A percentile compares a stretch with the other conserved stretches of the same genome.
These are phyloP conservation scores for Schoenoplectus triqueter DNA, from an alignment of 202 grass and related monocot genomes.

Conservation along the genomic window DNA sequence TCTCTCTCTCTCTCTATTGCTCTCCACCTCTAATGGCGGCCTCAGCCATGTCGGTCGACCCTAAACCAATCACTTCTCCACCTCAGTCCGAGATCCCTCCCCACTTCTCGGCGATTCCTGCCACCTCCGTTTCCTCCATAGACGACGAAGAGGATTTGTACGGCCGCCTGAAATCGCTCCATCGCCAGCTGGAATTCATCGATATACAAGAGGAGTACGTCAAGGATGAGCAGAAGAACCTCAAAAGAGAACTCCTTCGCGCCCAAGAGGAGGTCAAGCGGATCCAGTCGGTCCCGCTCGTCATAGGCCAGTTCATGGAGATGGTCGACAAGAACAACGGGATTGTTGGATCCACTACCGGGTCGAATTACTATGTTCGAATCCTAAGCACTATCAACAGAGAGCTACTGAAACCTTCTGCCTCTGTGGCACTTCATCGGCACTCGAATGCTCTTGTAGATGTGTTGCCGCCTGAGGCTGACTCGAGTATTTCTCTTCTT, in stretches of 20 bases:
- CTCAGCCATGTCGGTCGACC: constrained; percentile 34
- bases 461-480: constrained; percentile 77
- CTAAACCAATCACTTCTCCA: constrained; percentile 12
- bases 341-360: constrained; percentile 84
- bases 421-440: constrained; percentile 70
- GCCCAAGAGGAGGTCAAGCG: constrained; percentile 92
- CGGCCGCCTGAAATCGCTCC: constrained; percentile 78
- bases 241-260: constrained; percentile 73
- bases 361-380: constrained; percentile 79
- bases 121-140: constrained; percentile 7
- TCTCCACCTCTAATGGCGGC: constrained; percentile 41
- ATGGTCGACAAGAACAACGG: constrained; percentile 92
- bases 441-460: constrained; percentile 87
- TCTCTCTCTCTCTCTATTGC: constrained; percentile 16
- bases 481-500: constrained; percentile 80
- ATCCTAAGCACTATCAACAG: constrained; percentile 86
- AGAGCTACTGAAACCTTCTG: constrained; percentile 76
- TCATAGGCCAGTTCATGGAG: constrained; percentile 94
- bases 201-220: constrained; percentile 94
- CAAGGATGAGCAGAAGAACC: constrained; percentile 93
- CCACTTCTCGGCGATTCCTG: constrained; percentile 34
- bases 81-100: constrained; percentile 44
- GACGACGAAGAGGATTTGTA: constrained; percentile 82
- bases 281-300: constrained; percentile 80
- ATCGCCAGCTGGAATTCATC: constrained; percentile 80